Percentiles rank a stretch among this genome's conserved stretches.
Evolutionary conservation across 371 early-diverging fungal species (phyloP).

Genomic region (Caulochytrium protostelioides): DNA sequence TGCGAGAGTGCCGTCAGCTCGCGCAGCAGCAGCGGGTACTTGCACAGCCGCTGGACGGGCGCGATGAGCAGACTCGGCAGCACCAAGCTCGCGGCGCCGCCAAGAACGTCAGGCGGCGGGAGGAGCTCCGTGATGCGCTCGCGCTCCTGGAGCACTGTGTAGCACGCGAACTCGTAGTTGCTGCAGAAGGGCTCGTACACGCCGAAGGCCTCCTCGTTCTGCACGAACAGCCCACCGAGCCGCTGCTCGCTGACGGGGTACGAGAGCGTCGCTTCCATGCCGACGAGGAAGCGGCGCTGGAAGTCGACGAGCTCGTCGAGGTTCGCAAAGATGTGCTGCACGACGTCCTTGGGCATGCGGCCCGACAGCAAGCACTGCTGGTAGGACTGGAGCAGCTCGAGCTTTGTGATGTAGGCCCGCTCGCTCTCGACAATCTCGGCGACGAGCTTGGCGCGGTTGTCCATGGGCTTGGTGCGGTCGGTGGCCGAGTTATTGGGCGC

Average conservation of each 20-base stretch:
- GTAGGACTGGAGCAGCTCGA: constrained; percentile 55
- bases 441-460: constrained; percentile 60
- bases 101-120: too few relatives aligned
- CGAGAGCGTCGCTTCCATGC: constrained; percentile 57
- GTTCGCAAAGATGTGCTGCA: constrained; percentile 52
- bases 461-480: constrained; percentile 7
- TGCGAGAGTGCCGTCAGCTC: constrained; percentile 62
- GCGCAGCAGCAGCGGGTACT: constrained; percentile 71
- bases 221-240: constrained; percentile 55
- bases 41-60: constrained; percentile 91
- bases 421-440: constrained; percentile 82
- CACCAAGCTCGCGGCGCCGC: constrained; percentile 53
- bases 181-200: constrained; percentile 88
- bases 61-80: constrained; percentile 81
- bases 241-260: constrained; percentile 51
- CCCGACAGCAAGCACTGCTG: constrained; percentile 8
- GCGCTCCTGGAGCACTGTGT: too few relatives aligned
- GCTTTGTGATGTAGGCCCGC: constrained; percentile 70
- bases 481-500: constrained; percentile 8
- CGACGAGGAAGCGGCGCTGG: constrained; percentile 78
- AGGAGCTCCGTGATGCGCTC: constrained; percentile 63
- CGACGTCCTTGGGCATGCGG: constrained; percentile 11
- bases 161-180: constrained; percentile 66
- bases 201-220: constrained; percentile 64
- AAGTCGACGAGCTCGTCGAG: constrained; percentile 80